These are phyloP conservation scores for Ceratopteris richardii DNA, from an alignment of 75 land plant species.

Conservation along the genomic window DNA sequence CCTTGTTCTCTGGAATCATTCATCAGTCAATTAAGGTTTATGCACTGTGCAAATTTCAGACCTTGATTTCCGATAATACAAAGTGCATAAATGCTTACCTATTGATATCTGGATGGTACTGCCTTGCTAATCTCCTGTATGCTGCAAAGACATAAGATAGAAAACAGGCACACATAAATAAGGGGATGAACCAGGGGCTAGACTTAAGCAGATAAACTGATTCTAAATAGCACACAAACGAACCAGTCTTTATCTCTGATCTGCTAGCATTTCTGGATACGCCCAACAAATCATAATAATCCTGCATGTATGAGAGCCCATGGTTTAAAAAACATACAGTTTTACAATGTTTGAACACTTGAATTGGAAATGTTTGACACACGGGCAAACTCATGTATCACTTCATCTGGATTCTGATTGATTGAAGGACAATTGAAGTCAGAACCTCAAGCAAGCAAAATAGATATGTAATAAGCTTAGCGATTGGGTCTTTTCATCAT, in stretches of 20 bases:
- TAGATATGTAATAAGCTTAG: no score
- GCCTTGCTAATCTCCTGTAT: slow-evolving; percentile 30
- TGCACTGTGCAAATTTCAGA: no score
- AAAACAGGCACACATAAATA: slow-evolving; percentile 3
- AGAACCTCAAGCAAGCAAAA: no score
- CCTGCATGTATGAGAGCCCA: slow-evolving; percentile 9
- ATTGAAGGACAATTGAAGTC: no score
- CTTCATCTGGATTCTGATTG: no score
- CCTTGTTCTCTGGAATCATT: slow-evolving; percentile 24
- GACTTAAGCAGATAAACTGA: neutral
- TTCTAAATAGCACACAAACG: neutral
- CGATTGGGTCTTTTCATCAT: no score
- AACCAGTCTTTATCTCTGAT: slow-evolving; percentile 30
- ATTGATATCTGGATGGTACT: slow-evolving; percentile 34
- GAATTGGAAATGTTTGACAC: no score
- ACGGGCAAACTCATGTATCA: no score
- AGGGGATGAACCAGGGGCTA: neutral
- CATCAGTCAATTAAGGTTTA: neutral
- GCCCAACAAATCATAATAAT: slow-evolving; percentile 23
- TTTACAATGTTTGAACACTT: no score
- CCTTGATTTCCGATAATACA: no score
- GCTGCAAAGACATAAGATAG: slow-evolving; percentile 13
- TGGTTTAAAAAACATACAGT: no score
- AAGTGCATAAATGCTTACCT: slow-evolving; percentile 28
- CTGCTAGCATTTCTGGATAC: slow-evolving; percentile 21